These are phyloP conservation scores for Fusarium mangiferae DNA, from an alignment of 2,329 filamentous ascomycete species.

Conservation along the genomic window DNA sequence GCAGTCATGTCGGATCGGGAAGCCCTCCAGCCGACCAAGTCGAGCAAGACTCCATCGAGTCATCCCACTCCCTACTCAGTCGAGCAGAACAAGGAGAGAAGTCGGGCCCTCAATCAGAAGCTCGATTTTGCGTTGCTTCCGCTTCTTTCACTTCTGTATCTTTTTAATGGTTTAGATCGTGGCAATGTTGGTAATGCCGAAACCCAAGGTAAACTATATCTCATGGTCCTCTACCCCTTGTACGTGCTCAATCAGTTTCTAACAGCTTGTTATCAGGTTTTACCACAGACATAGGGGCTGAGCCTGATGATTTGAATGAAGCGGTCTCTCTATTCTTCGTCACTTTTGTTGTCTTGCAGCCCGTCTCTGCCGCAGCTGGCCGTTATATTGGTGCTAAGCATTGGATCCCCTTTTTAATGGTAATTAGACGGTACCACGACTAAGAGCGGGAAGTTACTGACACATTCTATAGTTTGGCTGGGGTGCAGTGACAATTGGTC, in stretches of 20 bases:
- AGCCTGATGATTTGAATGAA: slow-evolving; percentile 43
- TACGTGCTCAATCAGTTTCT: neutral
- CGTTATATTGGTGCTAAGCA: slow-evolving; percentile 41
- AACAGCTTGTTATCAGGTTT: slow-evolving; percentile 30
- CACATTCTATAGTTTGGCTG: slow-evolving; percentile 35
- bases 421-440: slow-evolving; percentile 4
- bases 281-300: slow-evolving; percentile 41
- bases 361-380: slow-evolving; percentile 41
- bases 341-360: slow-evolving; percentile 43
- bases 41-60: slow-evolving; percentile 12
- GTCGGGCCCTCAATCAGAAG: slow-evolving; percentile 47
- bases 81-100: slow-evolving; percentile 15
- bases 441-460: slow-evolving; percentile 12
- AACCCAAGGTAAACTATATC: slow-evolving; percentile 45
- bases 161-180: slow-evolving; percentile 55
- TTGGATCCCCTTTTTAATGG: slow-evolving; percentile 45
- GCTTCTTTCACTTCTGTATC: slow-evolving; percentile 52
- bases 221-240: neutral
- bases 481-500: slow-evolving; percentile 41
- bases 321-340: slow-evolving; percentile 45
- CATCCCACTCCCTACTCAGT: slow-evolving; percentile 1
- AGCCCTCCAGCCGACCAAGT: neutral
- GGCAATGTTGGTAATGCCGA: slow-evolving; percentile 56
- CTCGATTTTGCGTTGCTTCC: slow-evolving; percentile 51
- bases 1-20: slow-evolving; percentile 15